phyloP scores from a whole-genome alignment of 2,329 filamentous ascomycete species.

The Aspergillus transmontanensis region DNA sequence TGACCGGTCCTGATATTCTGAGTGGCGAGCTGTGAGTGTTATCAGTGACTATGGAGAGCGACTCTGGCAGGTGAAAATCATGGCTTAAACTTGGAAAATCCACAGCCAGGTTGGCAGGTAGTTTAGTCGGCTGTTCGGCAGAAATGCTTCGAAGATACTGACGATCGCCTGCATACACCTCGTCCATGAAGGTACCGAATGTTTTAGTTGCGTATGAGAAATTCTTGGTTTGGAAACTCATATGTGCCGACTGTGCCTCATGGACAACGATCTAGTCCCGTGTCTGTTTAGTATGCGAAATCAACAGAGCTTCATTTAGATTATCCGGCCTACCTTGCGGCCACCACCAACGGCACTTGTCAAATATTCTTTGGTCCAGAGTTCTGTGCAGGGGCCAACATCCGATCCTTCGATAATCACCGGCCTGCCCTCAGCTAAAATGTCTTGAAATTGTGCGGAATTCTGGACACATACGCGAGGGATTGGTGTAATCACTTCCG shows the following conservation, averaged over 20 bases:
- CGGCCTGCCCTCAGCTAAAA: conserved; percentile 63
- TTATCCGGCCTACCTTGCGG: conserved; percentile 55
- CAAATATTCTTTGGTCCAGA: conserved; percentile 73
- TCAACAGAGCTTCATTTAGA: conserved; percentile 5
- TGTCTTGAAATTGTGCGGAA: conserved; percentile 59
- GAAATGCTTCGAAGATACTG: conserved; percentile 82
- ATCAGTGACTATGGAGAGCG: conserved; percentile 61
- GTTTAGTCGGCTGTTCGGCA: conserved; percentile 65
- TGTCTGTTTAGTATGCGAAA: background rate
- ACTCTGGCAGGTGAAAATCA: conserved; percentile 70
- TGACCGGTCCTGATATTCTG: conserved; percentile 76
- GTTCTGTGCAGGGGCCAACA: conserved; percentile 66
- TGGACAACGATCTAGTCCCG: conserved; percentile 69
- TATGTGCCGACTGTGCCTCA: conserved; percentile 63
- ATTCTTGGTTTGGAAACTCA: conserved; percentile 84
- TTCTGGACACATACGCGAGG: conserved; percentile 57
- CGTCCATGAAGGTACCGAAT: conserved; percentile 68
- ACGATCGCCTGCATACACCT: conserved; percentile 60
- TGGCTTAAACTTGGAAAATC: conserved; percentile 72
- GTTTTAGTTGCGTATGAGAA: conserved; percentile 72
- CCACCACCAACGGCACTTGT: conserved; percentile 61
- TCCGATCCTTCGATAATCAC: conserved; percentile 66
- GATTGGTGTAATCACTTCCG: conserved; percentile 39
- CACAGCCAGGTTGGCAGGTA: conserved; percentile 67
- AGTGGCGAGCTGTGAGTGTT: conserved; percentile 76